Percentiles rank a stretch among this genome's conserved stretches.
Conservation (phyloP, 108 stramenopile genomes). For the Nitzschia inconspicua region DNA sequence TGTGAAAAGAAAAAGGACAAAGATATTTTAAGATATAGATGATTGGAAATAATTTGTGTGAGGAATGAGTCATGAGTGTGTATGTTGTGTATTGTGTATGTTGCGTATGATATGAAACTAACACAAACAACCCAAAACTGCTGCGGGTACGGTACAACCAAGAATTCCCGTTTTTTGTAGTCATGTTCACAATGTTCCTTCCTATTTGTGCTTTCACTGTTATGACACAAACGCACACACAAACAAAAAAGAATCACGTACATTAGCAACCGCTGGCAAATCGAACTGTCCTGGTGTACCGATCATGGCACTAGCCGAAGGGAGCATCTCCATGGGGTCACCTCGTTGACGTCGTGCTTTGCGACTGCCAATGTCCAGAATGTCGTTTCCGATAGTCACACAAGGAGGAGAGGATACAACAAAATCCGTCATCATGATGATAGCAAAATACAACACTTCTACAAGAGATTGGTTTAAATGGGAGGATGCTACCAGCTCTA, state of each 20-base stretch:
- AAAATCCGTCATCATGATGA: too few species aligned
- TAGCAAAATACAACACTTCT: too few species aligned
- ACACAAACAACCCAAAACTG: too few species aligned
- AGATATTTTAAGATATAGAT: neutral
- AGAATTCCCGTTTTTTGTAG: too few species aligned
- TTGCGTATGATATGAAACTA: too few species aligned
- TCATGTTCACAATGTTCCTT: neutral
- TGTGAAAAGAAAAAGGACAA: constrained; percentile 24
- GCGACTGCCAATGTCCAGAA: constrained; percentile 78
- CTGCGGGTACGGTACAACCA: too few species aligned
- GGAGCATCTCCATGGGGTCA: constrained; percentile 38
- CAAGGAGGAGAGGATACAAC: too few species aligned
- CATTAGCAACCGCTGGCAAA: constrained; percentile 77
- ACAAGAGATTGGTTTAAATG: too few species aligned
- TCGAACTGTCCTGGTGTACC: constrained; percentile 55
- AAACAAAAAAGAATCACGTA: constrained; percentile 29
- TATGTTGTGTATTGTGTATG: neutral
- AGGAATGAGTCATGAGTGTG: neutral
- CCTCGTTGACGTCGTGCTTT: constrained; percentile 56
- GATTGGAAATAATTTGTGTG: neutral
- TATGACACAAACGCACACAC: neutral
- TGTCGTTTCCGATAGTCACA: constrained; percentile 47
- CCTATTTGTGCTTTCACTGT: neutral
- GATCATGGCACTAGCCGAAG: constrained; percentile 30
- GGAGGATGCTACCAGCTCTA: too few species aligned